Base-by-base conservation (phyloP, 768 basidiomycete species). In the Tulasnella sp. region DNA sequence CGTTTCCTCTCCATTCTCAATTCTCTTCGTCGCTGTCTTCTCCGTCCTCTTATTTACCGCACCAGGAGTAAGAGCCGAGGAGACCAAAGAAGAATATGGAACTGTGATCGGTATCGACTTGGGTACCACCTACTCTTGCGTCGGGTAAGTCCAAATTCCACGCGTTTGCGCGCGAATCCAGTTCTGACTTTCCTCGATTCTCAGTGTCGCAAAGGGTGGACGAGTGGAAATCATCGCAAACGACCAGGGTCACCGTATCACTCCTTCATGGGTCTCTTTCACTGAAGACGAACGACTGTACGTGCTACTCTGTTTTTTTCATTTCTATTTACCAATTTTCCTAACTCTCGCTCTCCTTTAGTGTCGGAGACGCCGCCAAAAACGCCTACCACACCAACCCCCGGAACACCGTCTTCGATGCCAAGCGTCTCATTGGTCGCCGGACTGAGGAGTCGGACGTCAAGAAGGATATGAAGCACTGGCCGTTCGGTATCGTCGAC, bases 111-210 rank as follows among this genome's bases (percentile, higher is more conserved):
- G 94, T 90, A 94, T 95, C 84, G 93, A 93, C 94, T 40, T 79
- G 21, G 96, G 96, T 87, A 98, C 96, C 82, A 95, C 94, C 89
- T 94, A 89, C 87, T 98, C 96, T 81, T 98, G 96, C 88, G 97
- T 98, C 83, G 96, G 94, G 94, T 95, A 81, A 85, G 93, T 88
- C 3, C 0, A 39, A 24, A 19, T 3, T 38, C 18, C n/a, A 46
- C n/a, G 81, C 46, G 46, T 77, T 80, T 78, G 24, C 48, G 77
- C n/a, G 6, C 36, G 71, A 56, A 75, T 52, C 4, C 48, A 68
- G 48, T n/a, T 9, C 58, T 76, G 78, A 73, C 82, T 19, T 5
- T 21, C 9, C 34, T 36, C 34, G 24, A 10, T n/a, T 21, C 48
- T 52, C 82, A 94, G 94, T 88, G 92, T 96, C 38, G 92, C 93